phyloP scores from a whole-genome alignment of 176 grass and related monocot species.

The Alopecurus myosuroides region DNA sequence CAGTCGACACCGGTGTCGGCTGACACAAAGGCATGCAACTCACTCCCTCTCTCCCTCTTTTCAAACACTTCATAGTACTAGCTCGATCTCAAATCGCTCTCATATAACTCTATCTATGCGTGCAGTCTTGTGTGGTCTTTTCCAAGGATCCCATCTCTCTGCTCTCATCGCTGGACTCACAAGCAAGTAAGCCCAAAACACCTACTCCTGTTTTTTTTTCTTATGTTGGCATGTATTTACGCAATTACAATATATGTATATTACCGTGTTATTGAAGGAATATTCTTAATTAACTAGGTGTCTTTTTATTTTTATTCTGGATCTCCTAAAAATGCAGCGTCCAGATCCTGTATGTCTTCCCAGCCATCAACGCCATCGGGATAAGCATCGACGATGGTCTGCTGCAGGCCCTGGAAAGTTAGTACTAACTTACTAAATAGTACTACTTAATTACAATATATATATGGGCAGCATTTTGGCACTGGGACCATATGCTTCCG shows the following conservation, averaged over 20 bases:
- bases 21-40: background rate
- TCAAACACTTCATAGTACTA: background rate
- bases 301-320: too few species aligned
- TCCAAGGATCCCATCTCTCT: background rate
- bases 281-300: too few species aligned
- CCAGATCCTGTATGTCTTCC: background rate
- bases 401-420: background rate
- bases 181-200: background rate
- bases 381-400: background rate
- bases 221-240: too few species aligned
- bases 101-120: too few species aligned
- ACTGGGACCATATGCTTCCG: too few species aligned
- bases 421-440: too few species aligned
- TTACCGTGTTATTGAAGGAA: too few species aligned
- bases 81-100: background rate
- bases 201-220: too few species aligned
- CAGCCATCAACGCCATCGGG: background rate
- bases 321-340: background rate
- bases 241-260: too few species aligned
- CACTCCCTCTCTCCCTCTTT: background rate
- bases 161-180: background rate
- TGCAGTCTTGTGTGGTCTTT: conserved; percentile 12
- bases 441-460: too few species aligned
- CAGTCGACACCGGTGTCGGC: conserved; percentile 15
- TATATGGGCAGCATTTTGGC: too few species aligned